Evolutionary conservation across 1,139 yeast genomes (phyloP).

Genomic region (Yamadazyma siamensis): DNA sequence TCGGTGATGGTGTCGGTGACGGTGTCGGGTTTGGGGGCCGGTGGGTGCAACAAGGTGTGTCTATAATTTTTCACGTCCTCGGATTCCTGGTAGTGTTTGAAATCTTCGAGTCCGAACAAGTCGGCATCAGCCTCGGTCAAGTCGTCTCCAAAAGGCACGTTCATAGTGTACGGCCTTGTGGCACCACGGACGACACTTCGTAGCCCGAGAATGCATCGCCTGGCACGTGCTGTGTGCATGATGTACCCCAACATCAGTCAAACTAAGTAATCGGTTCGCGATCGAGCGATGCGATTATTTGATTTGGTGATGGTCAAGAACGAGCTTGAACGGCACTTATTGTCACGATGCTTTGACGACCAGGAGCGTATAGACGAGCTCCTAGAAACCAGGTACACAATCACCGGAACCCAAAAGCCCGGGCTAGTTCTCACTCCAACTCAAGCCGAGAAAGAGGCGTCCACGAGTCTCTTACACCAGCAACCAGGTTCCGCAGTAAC

Average conservation of each 20-base stretch:
- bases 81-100: slow-evolving; percentile 37
- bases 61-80: slow-evolving; percentile 20
- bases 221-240: neutral
- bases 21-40: neutral
- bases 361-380: slow-evolving; percentile 45
- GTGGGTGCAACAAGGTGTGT: slow-evolving; percentile 1
- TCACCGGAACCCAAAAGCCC: slow-evolving; percentile 59
- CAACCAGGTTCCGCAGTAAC: slow-evolving; percentile 5
- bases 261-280: too few relatives aligned
- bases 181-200: too few relatives aligned
- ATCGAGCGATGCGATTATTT: slow-evolving; percentile 2
- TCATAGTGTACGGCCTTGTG: too few relatives aligned
- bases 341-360: slow-evolving; percentile 48
- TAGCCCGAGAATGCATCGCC: slow-evolving; percentile 6
- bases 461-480: slow-evolving; percentile 17
- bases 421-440: slow-evolving; percentile 42
- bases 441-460: slow-evolving; percentile 13
- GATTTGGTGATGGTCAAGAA: slow-evolving; percentile 23
- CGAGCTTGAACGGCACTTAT: slow-evolving; percentile 48
- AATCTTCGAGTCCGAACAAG: slow-evolving; percentile 37
- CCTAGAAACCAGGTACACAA: slow-evolving; percentile 54
- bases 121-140: slow-evolving; percentile 31
- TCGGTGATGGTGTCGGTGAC: neutral
- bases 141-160: slow-evolving; percentile 42
- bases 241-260: too few relatives aligned